These are phyloP conservation scores for Pseudogymnoascus sp. DNA, from an alignment of 2,329 filamentous ascomycete genomes.

Conservation along the genomic window DNA sequence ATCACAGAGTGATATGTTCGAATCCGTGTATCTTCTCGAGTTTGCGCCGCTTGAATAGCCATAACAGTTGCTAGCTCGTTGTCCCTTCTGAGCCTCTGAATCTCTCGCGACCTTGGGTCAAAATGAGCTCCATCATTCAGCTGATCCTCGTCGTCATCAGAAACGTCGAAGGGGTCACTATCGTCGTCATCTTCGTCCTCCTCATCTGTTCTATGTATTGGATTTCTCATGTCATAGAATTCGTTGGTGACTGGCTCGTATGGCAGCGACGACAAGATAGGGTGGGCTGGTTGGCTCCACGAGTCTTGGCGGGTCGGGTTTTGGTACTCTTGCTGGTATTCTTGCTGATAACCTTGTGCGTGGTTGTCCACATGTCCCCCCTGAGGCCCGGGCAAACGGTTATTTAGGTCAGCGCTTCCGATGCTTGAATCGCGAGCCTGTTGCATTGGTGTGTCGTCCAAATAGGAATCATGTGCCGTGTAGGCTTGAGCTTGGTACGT, in stretches of 20 bases:
- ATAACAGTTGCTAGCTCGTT: slow-evolving; percentile 25
- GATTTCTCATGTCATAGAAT: neutral
- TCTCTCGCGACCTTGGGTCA: neutral
- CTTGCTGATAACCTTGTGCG: neutral
- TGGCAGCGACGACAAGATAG: neutral
- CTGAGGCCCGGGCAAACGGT: neutral
- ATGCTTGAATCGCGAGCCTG: neutral
- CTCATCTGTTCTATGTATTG: neutral
- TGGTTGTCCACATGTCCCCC: neutral
- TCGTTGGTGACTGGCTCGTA: neutral
- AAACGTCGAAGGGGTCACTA: slow-evolving; percentile 38
- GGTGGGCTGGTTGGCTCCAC: neutral
- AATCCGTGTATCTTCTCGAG: slow-evolving; percentile 27
- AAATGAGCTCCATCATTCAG: neutral
- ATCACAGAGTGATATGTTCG: slow-evolving; percentile 39
- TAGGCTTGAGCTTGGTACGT: neutral
- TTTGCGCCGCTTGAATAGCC: slow-evolving; percentile 23
- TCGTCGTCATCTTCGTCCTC: slow-evolving; percentile 15
- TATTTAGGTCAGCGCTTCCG: neutral
- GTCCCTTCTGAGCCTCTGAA: slow-evolving; percentile 10
- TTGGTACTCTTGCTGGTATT: neutral
- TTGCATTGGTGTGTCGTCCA: neutral
- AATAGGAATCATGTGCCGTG: neutral
- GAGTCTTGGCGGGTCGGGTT: neutral
- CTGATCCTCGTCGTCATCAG: slow-evolving; percentile 44